A percentile compares a stretch with the other conserved stretches of the same genome.
Conservation (phyloP, 805 yeast species). For the Lachancea quebecensis region DNA sequence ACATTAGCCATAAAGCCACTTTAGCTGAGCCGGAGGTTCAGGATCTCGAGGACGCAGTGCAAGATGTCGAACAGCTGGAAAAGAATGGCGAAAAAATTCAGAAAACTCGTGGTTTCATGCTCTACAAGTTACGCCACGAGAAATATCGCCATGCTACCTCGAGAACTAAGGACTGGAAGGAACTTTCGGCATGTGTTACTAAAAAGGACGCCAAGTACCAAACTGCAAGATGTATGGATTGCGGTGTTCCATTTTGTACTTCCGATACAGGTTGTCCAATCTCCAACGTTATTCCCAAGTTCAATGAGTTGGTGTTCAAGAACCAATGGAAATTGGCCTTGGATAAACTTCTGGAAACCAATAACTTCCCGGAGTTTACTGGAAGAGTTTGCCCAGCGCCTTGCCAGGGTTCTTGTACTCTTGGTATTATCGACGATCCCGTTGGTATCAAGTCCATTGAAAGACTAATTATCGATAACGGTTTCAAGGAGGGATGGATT, state of each 20-base stretch:
- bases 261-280: slow-evolving; percentile 98
- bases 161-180: slow-evolving; percentile 88
- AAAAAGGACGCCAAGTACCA: slow-evolving; percentile 84
- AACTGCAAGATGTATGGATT: slow-evolving; percentile 98
- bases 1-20: slow-evolving; percentile 30
- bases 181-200: slow-evolving; percentile 70
- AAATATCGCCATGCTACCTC: slow-evolving; percentile 70
- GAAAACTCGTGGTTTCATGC: slow-evolving; percentile 85
- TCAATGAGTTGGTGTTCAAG: slow-evolving; percentile 93
- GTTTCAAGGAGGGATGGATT: slow-evolving; percentile 95
- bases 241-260: slow-evolving; percentile 99
- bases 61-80: slow-evolving; percentile 58
- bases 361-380: slow-evolving; percentile 97
- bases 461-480: slow-evolving; percentile 93
- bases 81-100: slow-evolving; percentile 52
- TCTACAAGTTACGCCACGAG: slow-evolving; percentile 84
- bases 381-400: slow-evolving; percentile 99
- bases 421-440: slow-evolving; percentile 89
- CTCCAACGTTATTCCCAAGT: slow-evolving; percentile 93
- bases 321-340: slow-evolving; percentile 93
- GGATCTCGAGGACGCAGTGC: slow-evolving; percentile 84
- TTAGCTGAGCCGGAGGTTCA: slow-evolving; percentile 71
- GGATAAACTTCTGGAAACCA: slow-evolving; percentile 87
- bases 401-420: slow-evolving; percentile 93
- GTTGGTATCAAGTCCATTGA: slow-evolving; percentile 96